Percentiles rank a stretch among this genome's conserved stretches.
Conservation (phyloP, 1,284 basidiomycete species). For the Polyporus tsugae region DNA sequence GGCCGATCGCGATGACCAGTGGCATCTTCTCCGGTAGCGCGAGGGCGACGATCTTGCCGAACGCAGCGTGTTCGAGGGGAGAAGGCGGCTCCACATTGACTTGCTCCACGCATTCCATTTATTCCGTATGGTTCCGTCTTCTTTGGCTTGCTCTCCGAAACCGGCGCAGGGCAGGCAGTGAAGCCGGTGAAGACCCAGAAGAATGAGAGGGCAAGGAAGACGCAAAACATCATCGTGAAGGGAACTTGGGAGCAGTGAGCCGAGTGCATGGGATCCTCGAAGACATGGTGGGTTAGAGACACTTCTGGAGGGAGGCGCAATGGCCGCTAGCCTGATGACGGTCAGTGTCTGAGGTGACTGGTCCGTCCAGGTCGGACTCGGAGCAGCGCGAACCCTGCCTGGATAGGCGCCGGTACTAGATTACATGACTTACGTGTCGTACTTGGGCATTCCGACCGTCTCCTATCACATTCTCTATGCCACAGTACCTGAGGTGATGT, state of each 20-base stretch:
- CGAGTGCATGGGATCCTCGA: neutral
- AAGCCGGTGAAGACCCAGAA: constrained; percentile 4
- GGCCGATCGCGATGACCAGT: constrained; percentile 73
- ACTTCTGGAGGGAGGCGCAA: constrained; percentile 25
- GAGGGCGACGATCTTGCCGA: constrained; percentile 78
- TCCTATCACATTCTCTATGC: too few species aligned
- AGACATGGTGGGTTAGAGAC: constrained; percentile 27
- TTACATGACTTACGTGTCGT: too few species aligned
- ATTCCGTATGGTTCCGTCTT: neutral
- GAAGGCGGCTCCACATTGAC: constrained; percentile 49
- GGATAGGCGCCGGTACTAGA: too few species aligned
- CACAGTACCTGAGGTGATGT: too few species aligned
- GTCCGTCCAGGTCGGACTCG: too few species aligned
- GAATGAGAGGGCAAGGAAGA: constrained; percentile 13
- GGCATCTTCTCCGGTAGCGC: constrained; percentile 83
- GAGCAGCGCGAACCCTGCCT: too few species aligned
- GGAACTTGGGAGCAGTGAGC: neutral
- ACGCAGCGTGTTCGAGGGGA: constrained; percentile 49
- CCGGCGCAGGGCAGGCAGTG: neutral
- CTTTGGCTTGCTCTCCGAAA: constrained; percentile 1
- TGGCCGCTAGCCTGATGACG: constrained; percentile 13
- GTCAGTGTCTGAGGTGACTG: constrained; percentile 6
- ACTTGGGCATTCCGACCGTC: too few species aligned
- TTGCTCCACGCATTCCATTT: constrained; percentile 37
- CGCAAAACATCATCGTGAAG: constrained; percentile 15